Conservation (phyloP, 805 yeast species). For the Suhomyces xylopsoci region DNA sequence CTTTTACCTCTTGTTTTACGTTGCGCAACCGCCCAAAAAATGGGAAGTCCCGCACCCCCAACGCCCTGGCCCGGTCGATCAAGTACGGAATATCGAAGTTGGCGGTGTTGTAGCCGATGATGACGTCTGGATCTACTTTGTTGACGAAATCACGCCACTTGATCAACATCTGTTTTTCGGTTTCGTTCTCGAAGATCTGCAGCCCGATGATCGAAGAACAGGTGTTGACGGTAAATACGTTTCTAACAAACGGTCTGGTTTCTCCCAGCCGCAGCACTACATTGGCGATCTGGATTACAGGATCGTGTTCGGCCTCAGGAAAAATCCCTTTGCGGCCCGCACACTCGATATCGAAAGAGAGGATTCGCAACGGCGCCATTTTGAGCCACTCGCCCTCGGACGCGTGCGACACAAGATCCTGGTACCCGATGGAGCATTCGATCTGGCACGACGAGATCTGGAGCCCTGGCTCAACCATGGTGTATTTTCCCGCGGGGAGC, state of each 20-base stretch:
- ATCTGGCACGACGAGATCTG: slow-evolving; percentile 78
- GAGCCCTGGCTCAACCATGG: slow-evolving; percentile 34
- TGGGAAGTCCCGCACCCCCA: slow-evolving; percentile 68
- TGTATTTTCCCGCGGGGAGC: slow-evolving; percentile 71
- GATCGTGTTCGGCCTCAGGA: slow-evolving; percentile 91
- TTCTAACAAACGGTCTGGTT: slow-evolving; percentile 83
- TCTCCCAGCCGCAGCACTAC: slow-evolving; percentile 86
- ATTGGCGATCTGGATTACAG: slow-evolving; percentile 96
- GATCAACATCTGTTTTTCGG: slow-evolving; percentile 78
- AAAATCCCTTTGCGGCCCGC: slow-evolving; percentile 96
- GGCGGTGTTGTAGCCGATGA: slow-evolving; percentile 92
- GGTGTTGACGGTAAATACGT: slow-evolving; percentile 88
- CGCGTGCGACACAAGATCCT: slow-evolving; percentile 70
- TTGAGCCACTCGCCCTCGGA: slow-evolving; percentile 93
- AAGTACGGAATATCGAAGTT: slow-evolving; percentile 95
- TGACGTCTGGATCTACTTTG: slow-evolving; percentile 89
- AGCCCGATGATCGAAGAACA: slow-evolving; percentile 95
- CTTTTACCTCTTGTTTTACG: slow-evolving; percentile 74
- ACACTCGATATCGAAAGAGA: slow-evolving; percentile 97
- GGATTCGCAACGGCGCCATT: slow-evolving; percentile 88
- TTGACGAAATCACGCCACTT: slow-evolving; percentile 86
- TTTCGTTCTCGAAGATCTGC: slow-evolving; percentile 70
- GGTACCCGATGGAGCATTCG: slow-evolving; percentile 70
- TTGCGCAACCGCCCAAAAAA: slow-evolving; percentile 75
- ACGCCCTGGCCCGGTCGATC: slow-evolving; percentile 78